These are phyloP conservation scores for Blastobotrys petasosporus DNA, from an alignment of 1,139 yeast species.

Conservation along the genomic window DNA sequence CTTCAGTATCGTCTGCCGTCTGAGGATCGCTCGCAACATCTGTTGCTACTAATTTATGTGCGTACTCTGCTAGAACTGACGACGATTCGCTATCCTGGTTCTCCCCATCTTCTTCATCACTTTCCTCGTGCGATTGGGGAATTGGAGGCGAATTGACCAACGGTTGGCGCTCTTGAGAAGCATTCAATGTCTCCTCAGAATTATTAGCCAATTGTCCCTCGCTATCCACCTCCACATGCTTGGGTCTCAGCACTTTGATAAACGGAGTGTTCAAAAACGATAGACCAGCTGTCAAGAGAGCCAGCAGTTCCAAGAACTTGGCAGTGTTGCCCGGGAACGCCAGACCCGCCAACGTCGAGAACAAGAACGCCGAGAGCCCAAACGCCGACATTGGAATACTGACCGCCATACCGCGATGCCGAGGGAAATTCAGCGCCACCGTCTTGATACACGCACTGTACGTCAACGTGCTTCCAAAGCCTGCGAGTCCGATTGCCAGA, in stretches of 20 bases:
- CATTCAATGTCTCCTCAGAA: too few relatives aligned
- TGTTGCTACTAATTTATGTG: background rate
- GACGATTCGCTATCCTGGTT: constrained; percentile 3
- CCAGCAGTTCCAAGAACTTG: constrained; percentile 28
- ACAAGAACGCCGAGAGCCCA: constrained; percentile 35
- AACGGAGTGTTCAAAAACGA: constrained; percentile 27
- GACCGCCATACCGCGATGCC: constrained; percentile 32
- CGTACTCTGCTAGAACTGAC: constrained; percentile 3
- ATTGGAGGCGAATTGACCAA: background rate
- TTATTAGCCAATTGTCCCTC: background rate
- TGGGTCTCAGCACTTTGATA: constrained; percentile 18
- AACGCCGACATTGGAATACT: constrained; percentile 35
- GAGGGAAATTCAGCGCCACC: constrained; percentile 34
- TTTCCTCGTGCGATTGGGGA: background rate
- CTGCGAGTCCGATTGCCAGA: constrained; percentile 27
- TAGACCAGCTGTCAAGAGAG: constrained; percentile 27
- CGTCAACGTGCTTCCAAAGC: constrained; percentile 32
- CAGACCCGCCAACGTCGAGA: constrained; percentile 28
- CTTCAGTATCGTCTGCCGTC: constrained; percentile 4
- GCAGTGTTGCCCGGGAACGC: constrained; percentile 32
- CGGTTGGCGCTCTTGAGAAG: background rate
- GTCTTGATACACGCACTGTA: constrained; percentile 32
- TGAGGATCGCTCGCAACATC: background rate
- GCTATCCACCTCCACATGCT: background rate
- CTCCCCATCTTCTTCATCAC: background rate